phyloP scores from a whole-genome alignment of 306 rosid species.

The Prunus dulcis region DNA sequence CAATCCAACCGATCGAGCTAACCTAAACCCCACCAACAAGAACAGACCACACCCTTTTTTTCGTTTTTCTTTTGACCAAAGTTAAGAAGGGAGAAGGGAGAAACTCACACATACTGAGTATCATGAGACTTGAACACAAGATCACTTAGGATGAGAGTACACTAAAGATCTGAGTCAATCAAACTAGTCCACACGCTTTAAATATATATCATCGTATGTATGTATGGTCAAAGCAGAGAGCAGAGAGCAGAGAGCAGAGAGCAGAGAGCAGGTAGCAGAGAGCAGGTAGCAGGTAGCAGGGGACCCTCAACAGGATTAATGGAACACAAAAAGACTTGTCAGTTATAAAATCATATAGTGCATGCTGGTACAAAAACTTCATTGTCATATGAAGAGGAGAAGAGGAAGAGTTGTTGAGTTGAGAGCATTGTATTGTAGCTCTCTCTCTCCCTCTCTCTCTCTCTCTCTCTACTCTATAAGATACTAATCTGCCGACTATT shows the following conservation, averaged over 20 bases:
- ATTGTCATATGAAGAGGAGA: neutral
- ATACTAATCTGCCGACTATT: conserved; percentile 21
- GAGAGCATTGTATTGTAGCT: no score
- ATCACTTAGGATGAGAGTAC: no score
- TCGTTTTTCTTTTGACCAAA: no score
- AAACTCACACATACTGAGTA: no score
- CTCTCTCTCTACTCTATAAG: neutral
- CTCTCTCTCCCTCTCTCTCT: neutral
- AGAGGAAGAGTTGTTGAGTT: neutral
- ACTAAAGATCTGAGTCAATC: no score
- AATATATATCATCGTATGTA: neutral
- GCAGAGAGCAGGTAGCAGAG: no score
- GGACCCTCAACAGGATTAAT: neutral
- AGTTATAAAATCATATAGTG: neutral
- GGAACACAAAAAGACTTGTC: conserved; percentile 1
- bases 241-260: no score
- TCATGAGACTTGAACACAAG: no score
- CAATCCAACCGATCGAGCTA: conserved; percentile 8
- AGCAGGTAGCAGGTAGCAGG: no score
- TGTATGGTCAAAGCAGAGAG: neutral
- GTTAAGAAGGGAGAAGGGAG: no score
- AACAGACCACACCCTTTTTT: neutral
- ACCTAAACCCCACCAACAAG: conserved; percentile 4
- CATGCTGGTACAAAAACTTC: neutral
- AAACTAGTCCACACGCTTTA: no score